Conservation (phyloP, 169 alveolate genomes). For the Eimeria maxima region DNA sequence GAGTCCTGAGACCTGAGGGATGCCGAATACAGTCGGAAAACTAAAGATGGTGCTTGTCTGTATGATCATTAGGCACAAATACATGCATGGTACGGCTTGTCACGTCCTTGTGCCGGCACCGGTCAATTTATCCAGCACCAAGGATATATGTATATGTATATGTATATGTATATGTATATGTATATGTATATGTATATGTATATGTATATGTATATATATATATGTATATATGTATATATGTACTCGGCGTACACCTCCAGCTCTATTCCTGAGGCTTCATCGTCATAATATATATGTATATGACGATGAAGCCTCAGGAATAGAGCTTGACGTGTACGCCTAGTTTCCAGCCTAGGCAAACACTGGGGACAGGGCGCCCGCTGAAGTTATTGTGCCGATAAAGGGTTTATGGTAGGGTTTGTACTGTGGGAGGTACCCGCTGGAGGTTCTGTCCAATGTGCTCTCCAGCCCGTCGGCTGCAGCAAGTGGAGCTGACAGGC, state of each 20-base stretch:
- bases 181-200: not conserved
- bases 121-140: not conserved
- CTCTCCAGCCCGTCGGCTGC: not conserved
- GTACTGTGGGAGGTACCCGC: not conserved
- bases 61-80: not conserved
- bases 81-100: not conserved
- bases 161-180: too few species aligned
- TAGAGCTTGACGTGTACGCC: not conserved
- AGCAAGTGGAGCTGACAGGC: not conserved
- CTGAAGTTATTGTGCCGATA: not conserved
- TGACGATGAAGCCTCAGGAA: too few species aligned
- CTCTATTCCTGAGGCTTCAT: too few species aligned
- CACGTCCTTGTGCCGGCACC: not conserved
- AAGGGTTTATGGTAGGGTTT: not conserved
- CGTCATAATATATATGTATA: too few species aligned
- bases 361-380: not conserved
- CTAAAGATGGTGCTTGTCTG: not conserved
- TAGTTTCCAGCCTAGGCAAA: not conserved
- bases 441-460: not conserved
- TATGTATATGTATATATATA: not conserved
- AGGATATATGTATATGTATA: too few species aligned
- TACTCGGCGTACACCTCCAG: too few species aligned
- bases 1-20: constrained; percentile 25
- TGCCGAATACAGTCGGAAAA: not conserved
- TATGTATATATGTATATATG: too few species aligned